Evolutionary conservation across 441 rosid genomes (phyloP), one percentile per base, ranked within the genome.

Genomic region (Dalechampia spathulata): DNA sequence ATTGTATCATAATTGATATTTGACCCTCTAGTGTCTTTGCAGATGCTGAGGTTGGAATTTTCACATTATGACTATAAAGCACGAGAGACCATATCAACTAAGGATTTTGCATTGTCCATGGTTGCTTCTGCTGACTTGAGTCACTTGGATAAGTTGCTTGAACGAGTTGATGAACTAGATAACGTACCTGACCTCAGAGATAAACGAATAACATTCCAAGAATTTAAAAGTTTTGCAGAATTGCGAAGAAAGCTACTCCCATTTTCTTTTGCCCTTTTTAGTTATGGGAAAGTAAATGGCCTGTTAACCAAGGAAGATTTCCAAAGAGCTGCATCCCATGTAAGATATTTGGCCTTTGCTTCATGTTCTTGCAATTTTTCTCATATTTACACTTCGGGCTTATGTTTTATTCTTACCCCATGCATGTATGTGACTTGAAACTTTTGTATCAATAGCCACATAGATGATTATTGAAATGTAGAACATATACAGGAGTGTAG

Each of bases 111-210:
- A 3, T 58, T 93, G 63, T 87, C 95, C 28, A 79, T 87, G 82
- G 96, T 93, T 63, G 96, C 99, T 69, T 80, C 97, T 28, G 99
- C 99, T 57, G 92, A 89, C 72, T 72, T 85, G 70, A 72, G 75
- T 26, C 82, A 83, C 62, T 60, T 87, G 64, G 49, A 72, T 62
- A 67, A 50, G 69, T 74, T 93, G 69, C 86, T 89, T 57, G 77
- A 79, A 68, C 80, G 79, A 65, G 99, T 78, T 57, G 89, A 89
- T 10, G 67, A 72, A 63, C 55, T 89, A 66, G 62, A 73, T 20
- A 66, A 76, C 15, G 72, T 71, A 38, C 60, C 70, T 1, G 71
- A 69, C 60, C 83, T 89, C 37, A 48, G 27, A 40, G 80, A 83
- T 55, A 59, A 70, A 6, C 82, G 75, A 43, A 77, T 93, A 49